A percentile compares a stretch with the other conserved stretches of the same genome.
Conservation (phyloP, 2,329 filamentous ascomycete species). For the Elsinoe necatrix region DNA sequence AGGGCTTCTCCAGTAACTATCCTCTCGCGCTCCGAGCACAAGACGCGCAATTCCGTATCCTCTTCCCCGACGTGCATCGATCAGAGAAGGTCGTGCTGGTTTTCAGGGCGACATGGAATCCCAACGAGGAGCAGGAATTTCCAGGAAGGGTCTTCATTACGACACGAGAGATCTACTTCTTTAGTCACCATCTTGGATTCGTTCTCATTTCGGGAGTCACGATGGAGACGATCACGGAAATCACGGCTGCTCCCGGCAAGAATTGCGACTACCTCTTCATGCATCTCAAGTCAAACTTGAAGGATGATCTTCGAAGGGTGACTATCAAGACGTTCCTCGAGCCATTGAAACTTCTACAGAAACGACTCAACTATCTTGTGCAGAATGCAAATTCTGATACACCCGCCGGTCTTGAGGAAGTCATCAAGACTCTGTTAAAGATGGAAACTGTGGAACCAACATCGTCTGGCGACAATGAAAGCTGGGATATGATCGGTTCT, state of each 20-base stretch:
- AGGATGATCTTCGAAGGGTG: slow-evolving; percentile 57
- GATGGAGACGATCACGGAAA: slow-evolving; percentile 71
- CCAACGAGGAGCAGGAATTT: slow-evolving; percentile 67
- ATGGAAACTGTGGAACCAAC: slow-evolving; percentile 57
- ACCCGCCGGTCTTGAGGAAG: slow-evolving; percentile 57
- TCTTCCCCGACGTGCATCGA: slow-evolving; percentile 72
- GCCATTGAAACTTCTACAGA: slow-evolving; percentile 70
- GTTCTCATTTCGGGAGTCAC: slow-evolving; percentile 73
- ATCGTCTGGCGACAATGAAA: slow-evolving; percentile 68
- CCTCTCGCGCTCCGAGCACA: slow-evolving; percentile 65
- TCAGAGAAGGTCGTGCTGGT: slow-evolving; percentile 83
- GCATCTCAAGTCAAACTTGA: slow-evolving; percentile 53
- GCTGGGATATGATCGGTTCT: slow-evolving; percentile 75
- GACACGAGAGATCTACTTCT: slow-evolving; percentile 83
- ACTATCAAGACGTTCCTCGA: slow-evolving; percentile 92
- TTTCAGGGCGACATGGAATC: slow-evolving; percentile 84
- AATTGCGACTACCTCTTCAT: slow-evolving; percentile 91
- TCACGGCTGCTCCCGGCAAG: slow-evolving; percentile 72
- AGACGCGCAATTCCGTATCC: slow-evolving; percentile 82
- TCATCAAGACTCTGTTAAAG: slow-evolving; percentile 63
- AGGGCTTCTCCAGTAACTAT: slow-evolving; percentile 65
- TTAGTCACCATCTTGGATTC: slow-evolving; percentile 87
- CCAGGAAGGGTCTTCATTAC: slow-evolving; percentile 84
- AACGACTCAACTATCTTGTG: slow-evolving; percentile 75
- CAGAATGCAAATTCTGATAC: slow-evolving; percentile 68